Evolutionary conservation across 2,329 filamentous ascomycete genomes (phyloP).

Genomic region (Colletotrichum sp.): DNA sequence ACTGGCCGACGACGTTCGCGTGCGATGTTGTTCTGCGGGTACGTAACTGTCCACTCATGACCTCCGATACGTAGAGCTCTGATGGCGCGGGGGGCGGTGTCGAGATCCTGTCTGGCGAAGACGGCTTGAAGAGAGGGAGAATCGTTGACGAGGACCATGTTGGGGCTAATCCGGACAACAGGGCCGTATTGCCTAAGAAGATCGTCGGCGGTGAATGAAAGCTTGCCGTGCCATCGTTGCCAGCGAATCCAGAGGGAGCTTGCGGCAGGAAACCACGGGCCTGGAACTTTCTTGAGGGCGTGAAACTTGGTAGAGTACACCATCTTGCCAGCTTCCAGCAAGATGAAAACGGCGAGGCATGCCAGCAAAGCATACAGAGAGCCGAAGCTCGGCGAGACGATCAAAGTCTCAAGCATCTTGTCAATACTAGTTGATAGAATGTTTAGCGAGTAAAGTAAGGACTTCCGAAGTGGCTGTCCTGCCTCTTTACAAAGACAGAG

Average conservation of each 20-base stretch:
- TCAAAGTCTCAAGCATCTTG: background rate
- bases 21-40: constrained; percentile 17
- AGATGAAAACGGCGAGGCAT: background rate
- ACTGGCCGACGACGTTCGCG: constrained; percentile 20
- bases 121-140: constrained; percentile 1
- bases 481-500: background rate
- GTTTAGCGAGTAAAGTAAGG: background rate
- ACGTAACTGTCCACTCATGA: constrained; percentile 24
- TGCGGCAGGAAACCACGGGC: constrained; percentile 14
- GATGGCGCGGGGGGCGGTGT: constrained; percentile 20
- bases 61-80: constrained; percentile 23
- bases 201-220: constrained; percentile 18
- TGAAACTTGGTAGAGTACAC: background rate
- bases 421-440: background rate
- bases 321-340: background rate
- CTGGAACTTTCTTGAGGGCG: background rate
- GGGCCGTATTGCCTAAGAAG: constrained; percentile 24
- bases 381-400: background rate
- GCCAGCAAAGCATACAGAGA: background rate
- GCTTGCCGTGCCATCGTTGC: constrained; percentile 22
- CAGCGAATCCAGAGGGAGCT: constrained; percentile 21
- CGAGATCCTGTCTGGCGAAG: constrained; percentile 20
- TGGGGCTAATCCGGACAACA: constrained; percentile 25
- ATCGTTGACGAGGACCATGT: constrained; percentile 29
- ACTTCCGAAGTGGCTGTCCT: background rate